A percentile compares a stretch with the other conserved stretches of the same genome.
These are phyloP conservation scores for Smittium mucronatum DNA, from an alignment of 371 early-diverging fungal genomes.

Conservation along the genomic window DNA sequence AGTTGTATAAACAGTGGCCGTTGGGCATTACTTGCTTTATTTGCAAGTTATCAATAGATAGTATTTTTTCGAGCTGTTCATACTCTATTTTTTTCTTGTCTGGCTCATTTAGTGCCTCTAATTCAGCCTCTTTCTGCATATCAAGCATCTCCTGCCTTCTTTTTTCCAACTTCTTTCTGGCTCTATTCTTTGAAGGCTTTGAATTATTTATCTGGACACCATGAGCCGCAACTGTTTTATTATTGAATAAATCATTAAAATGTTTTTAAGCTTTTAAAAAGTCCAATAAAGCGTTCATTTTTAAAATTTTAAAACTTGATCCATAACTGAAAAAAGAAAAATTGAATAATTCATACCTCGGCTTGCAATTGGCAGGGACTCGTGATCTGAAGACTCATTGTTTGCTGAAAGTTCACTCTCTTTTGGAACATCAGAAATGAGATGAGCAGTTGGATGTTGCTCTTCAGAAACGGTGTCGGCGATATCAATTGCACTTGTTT, in stretches of 20 bases:
- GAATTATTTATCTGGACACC: too few species aligned
- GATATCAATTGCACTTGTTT: not conserved
- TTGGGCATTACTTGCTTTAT: constrained; percentile 23
- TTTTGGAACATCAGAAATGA: not conserved
- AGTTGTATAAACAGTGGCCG: constrained; percentile 27
- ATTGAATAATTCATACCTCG: constrained; percentile 13
- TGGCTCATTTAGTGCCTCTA: constrained; percentile 60
- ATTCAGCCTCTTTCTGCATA: constrained; percentile 58
- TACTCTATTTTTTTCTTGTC: constrained; percentile 62
- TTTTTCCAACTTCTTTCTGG: constrained; percentile 36
- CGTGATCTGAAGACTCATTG: constrained; percentile 12
- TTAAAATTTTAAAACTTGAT: too few species aligned
- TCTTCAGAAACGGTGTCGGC: not conserved
- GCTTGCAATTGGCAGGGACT: constrained; percentile 27
- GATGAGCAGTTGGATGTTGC: not conserved
- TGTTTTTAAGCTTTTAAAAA: too few species aligned
- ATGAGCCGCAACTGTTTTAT: too few species aligned
- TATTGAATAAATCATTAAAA: too few species aligned
- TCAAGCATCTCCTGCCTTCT: constrained; percentile 62
- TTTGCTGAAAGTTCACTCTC: not conserved
- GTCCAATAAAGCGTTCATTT: too few species aligned
- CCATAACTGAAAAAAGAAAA: not conserved
- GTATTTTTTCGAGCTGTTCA: constrained; percentile 46
- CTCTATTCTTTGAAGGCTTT: not conserved
- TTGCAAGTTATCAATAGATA: constrained; percentile 36